Base-by-base conservation (phyloP, 2,329 filamentous ascomycete species). In the Colletotrichum noveboracense region DNA sequence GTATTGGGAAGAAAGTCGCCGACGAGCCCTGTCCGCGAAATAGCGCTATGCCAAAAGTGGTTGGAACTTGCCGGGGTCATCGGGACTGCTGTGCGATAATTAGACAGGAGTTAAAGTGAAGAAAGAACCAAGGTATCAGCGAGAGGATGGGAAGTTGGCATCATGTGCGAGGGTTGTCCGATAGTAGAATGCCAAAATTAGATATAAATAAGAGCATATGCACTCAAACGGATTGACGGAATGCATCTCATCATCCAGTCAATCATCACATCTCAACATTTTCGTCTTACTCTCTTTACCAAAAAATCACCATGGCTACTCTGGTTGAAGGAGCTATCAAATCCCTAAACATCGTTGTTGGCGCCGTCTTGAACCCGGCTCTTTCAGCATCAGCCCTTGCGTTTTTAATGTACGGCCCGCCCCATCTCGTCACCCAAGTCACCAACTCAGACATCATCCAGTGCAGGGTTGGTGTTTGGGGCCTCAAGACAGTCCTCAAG, bases 361-460 rank as follows among this genome's bases (percentile, higher is more conserved):
- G 58, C n/a, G n/a, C 14, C 3, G 0, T 32, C 8, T 14, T 62
- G 10, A 36, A 62, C 28, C 58, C 58, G 1, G 30, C 6, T 14
- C 4, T 62, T 14, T 7, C 58, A 24, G 26, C 58, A 36, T 62
- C 26, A 6, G 30, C 58, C 4, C 58, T 62, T 21, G 30, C 58
- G 10, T 36, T 34, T 14, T 14, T 24, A 7, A 8, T 32, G 12
- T 62, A 36, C 18, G 7, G 58, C 0, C 30, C 58, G 28, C 26
- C 28, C 0, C 6, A 21, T 62, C 58, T 62, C 26, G 18, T 24
- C 58, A 12, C 16, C 30, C 28, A 24, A 32, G 2, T 62, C 32
- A 32, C 28, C 4, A 0, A 36, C 0, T 62, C 30, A n/a, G 10
- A 14, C 0, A 0, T 24, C 5, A 0, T 61, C 28, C 18, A 34